Evolutionary conservation across 441 rosid genomes (phyloP), one percentile per base, ranked within the genome.

Genomic region (Dalechampia spathulata): DNA sequence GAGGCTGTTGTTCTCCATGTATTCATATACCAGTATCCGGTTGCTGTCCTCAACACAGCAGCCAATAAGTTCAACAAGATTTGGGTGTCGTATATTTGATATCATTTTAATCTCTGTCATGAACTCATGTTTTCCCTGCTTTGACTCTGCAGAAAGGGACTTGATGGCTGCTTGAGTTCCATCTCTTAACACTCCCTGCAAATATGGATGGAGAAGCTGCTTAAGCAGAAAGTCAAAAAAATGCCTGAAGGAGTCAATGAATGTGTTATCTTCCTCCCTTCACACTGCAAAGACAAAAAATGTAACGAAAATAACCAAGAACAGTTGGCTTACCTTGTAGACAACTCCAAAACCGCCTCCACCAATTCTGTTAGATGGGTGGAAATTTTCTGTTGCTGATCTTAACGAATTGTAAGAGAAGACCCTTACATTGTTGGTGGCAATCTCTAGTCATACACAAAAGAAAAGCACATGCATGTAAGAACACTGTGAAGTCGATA

Each of bases 281-380:
- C 20, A 11, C 21, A 15, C 40, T 6, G 14, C 14, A 39, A 15
- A 6, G 15, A 50, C 32, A 5, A 15, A 6, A 22, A 26, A 8
- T 32, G 13, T 12, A 41, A 27, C 45, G 37, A 6, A 1, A 38
- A 41, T n/a, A 22, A 40, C 6, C 71, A 38, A 26, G 32, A 34
- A 57, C 43, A 68, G 23, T 28, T 57, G 21, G 27, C 72, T 79
- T 51, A 93, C 97, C 95, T 25, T 93, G 44, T 78, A 77, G 43
- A 93, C 97, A 74, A 89, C 90, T 60, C 99, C 99, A 70, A 69
- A 93, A 54, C 92, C 97, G 32, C 99, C 99, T 61, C 83, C 85
- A 16, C 99, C 97, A 15, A 89, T 79, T 69, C 65, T 78, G 72
- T 76, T 82, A 4, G 97, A 72, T 39, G 92, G 96, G 72, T 87